These are phyloP conservation scores for Rosa hybrid DNA, from an alignment of 331 rosid genomes.

Conservation along the genomic window DNA sequence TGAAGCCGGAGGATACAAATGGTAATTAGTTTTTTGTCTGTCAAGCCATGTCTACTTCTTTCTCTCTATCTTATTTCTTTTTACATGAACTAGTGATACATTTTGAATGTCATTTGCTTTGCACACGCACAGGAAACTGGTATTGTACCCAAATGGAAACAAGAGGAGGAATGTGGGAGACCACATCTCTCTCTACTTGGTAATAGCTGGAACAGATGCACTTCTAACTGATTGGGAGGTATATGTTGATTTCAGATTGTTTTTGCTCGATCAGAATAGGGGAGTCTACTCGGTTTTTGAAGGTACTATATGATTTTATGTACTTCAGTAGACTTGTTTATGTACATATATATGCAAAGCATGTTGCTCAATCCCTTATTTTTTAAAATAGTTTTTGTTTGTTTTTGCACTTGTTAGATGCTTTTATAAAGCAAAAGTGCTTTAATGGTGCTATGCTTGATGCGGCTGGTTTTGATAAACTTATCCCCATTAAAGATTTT, in stretches of 20 bases:
- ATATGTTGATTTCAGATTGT: constrained; percentile 38
- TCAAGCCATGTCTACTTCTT: background rate
- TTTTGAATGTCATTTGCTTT: background rate
- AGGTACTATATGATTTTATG: constrained; percentile 18
- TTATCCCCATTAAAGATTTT: background rate
- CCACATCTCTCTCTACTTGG: constrained; percentile 11
- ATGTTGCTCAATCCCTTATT: background rate
- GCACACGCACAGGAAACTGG: constrained; percentile 25
- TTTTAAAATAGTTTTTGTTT: too few species aligned
- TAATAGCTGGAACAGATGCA: constrained; percentile 24
- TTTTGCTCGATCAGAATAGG: constrained; percentile 31
- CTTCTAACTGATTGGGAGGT: constrained; percentile 56
- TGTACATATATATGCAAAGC: too few species aligned
- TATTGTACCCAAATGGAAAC: constrained; percentile 30
- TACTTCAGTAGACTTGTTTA: too few species aligned
- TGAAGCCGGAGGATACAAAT: constrained; percentile 65
- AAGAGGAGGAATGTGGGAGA: background rate
- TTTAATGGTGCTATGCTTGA: background rate
- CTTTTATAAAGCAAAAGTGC: background rate
- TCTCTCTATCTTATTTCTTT: background rate
- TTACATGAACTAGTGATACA: background rate
- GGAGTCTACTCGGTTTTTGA: constrained; percentile 22
- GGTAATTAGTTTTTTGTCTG: constrained; percentile 23
- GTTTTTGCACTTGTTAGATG: too few species aligned
- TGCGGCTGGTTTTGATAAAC: background rate